Conservation (phyloP, 2,329 filamentous ascomycete species). For the Fusarium miscanthi region DNA sequence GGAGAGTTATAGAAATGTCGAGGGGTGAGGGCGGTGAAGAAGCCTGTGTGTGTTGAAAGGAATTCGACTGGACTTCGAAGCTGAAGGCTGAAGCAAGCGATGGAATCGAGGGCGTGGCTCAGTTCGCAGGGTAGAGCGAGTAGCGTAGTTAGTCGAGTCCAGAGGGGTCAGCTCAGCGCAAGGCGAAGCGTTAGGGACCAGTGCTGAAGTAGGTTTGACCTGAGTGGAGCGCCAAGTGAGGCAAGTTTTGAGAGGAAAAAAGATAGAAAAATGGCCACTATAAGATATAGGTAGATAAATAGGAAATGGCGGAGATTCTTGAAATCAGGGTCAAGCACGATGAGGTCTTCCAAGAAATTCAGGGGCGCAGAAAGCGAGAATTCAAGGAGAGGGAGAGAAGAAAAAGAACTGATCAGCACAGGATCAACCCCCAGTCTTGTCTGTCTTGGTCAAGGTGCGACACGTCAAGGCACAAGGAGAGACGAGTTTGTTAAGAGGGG, state of each 20-base stretch:
- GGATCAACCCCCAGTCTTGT: constrained; percentile 34
- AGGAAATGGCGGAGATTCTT: neutral
- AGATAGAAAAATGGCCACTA: neutral
- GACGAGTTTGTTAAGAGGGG: constrained; percentile 32
- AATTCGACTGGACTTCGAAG: constrained; percentile 16
- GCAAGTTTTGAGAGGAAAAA: neutral
- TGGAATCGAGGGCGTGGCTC: constrained; percentile 31
- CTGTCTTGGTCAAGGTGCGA: constrained; percentile 39
- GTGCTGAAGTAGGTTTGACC: constrained; percentile 4
- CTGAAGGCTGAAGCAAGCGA: constrained; percentile 23
- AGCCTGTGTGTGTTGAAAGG: constrained; percentile 23
- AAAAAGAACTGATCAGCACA: constrained; percentile 27
- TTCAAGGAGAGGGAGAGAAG: constrained; percentile 18
- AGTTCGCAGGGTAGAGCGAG: constrained; percentile 1
- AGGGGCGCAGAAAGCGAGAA: constrained; percentile 27
- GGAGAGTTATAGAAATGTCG: constrained; percentile 15
- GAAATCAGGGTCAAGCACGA: neutral
- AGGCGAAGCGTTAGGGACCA: constrained; percentile 25
- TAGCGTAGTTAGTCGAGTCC: neutral
- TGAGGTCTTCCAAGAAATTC: constrained; percentile 24
- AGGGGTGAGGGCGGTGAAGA: constrained; percentile 24
- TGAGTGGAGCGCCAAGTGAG: constrained; percentile 18
- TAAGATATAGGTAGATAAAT: neutral
- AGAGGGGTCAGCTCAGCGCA: constrained; percentile 24
- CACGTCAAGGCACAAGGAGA: constrained; percentile 34